Evolutionary conservation across 2,329 filamentous ascomycete genomes (phyloP).

Genomic region (Bipolaris gigantea): DNA sequence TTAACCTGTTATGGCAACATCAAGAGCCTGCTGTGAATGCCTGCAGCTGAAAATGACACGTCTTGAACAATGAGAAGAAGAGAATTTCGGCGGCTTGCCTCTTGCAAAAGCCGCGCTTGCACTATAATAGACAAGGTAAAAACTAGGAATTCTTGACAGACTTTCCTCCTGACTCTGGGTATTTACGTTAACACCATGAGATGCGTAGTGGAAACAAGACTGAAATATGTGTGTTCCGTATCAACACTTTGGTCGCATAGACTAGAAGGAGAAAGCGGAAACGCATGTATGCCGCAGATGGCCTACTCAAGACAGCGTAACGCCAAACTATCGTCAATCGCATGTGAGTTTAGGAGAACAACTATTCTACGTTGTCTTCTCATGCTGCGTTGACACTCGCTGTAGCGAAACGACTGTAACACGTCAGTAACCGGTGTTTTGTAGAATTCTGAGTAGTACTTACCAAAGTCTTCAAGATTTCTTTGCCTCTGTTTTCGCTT

Average conservation of each 20-base stretch:
- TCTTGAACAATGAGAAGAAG: neutral
- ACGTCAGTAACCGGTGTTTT: constrained; percentile 51
- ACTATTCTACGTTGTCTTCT: constrained; percentile 72
- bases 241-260: neutral
- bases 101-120: neutral
- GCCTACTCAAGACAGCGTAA: neutral
- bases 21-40: neutral
- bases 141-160: neutral
- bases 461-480: constrained; percentile 86
- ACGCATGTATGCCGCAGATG: neutral
- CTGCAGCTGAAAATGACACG: too few relatives aligned
- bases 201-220: neutral
- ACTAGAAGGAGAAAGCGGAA: neutral
- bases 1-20: neutral
- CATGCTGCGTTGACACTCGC: constrained; percentile 88
- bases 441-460: constrained; percentile 45
- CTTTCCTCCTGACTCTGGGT: neutral
- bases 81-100: neutral
- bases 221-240: neutral
- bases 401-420: constrained; percentile 78
- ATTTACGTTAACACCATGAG: neutral
- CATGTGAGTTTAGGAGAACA: neutral
- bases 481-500: constrained; percentile 83
- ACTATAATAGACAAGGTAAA: neutral
- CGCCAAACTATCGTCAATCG: neutral